Conservation (phyloP, 805 yeast species). For the Yamadazyma phyllophila region DNA sequence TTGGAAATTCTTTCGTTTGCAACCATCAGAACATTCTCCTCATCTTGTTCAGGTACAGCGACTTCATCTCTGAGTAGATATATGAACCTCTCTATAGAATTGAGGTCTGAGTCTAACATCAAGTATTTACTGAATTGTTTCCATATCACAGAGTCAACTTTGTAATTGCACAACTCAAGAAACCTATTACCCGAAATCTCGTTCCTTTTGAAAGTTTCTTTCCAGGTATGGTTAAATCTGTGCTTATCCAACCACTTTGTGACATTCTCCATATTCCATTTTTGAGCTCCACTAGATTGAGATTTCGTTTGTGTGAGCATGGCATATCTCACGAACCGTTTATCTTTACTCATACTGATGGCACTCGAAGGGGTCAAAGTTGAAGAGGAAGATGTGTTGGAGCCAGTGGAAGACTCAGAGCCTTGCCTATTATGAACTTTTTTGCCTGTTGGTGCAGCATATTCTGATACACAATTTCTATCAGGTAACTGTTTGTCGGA, state of each 20-base stretch:
- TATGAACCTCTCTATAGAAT: conserved; percentile 51
- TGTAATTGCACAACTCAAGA: conserved; percentile 65
- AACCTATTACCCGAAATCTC: conserved; percentile 63
- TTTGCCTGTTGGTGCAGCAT: conserved; percentile 2
- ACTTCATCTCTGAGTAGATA: conserved; percentile 18
- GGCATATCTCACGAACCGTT: conserved; percentile 42
- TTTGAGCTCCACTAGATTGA: conserved; percentile 43
- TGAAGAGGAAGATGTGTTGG: conserved; percentile 29
- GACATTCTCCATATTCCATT: conserved; percentile 75
- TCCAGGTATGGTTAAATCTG: conserved; percentile 73
- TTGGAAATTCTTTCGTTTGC: not conserved
- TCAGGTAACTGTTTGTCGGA: not conserved
- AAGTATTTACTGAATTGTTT: conserved; percentile 37
- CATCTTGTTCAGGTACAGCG: conserved; percentile 9
- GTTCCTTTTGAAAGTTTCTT: conserved; percentile 55
- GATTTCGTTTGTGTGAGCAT: conserved; percentile 34
- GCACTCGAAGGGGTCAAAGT: conserved; percentile 27
- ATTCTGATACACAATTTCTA: conserved; percentile 4
- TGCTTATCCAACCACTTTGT: conserved; percentile 64
- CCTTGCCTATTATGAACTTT: conserved; percentile 24
- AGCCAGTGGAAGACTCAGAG: conserved; percentile 33
- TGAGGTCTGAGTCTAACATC: conserved; percentile 43
- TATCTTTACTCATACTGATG: conserved; percentile 28
- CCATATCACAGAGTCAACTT: conserved; percentile 46
- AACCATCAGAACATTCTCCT: not conserved